Percentiles rank a stretch among this genome's conserved stretches.
Evolutionary conservation across 2,329 filamentous ascomycete genomes (phyloP).

Genomic region (Endoconidiophora polonica): DNA sequence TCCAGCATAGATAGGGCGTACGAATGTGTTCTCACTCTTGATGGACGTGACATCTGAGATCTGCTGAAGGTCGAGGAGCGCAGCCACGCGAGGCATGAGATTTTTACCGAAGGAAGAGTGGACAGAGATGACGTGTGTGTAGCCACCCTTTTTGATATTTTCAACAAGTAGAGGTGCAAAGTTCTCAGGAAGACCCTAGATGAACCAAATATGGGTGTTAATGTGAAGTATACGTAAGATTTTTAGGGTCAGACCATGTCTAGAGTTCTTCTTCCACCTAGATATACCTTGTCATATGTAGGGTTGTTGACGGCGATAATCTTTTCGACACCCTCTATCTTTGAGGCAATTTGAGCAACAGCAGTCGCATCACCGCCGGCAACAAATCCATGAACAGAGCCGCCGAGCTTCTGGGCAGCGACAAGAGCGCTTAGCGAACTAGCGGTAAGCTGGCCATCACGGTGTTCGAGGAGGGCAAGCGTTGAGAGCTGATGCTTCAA

Average conservation of each 20-base stretch:
- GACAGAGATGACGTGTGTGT: conserved; percentile 77
- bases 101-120: conserved; percentile 97
- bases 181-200: conserved; percentile 75
- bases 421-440: conserved; percentile 73
- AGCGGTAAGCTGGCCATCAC: conserved; percentile 68
- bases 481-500: conserved; percentile 45
- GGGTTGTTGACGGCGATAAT: conserved; percentile 75
- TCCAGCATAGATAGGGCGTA: conserved; percentile 91
- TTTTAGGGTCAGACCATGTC: no score
- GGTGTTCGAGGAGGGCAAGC: conserved; percentile 81
- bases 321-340: conserved; percentile 82
- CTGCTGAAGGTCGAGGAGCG: conserved; percentile 80
- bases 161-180: conserved; percentile 85
- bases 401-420: conserved; percentile 74
- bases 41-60: conserved; percentile 82
- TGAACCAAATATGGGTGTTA: conserved; percentile 3
- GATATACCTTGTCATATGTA: conserved; percentile 74
- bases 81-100: conserved; percentile 77
- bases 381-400: conserved; percentile 70
- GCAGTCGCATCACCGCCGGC: conserved; percentile 63
- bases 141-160: conserved; percentile 91
- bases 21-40: conserved; percentile 82
- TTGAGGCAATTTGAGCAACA: conserved; percentile 69
- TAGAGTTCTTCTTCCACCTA: not conserved
- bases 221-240: not conserved